phyloP scores from a whole-genome alignment of 768 basidiomycete species.

The Suillus bovinus region DNA sequence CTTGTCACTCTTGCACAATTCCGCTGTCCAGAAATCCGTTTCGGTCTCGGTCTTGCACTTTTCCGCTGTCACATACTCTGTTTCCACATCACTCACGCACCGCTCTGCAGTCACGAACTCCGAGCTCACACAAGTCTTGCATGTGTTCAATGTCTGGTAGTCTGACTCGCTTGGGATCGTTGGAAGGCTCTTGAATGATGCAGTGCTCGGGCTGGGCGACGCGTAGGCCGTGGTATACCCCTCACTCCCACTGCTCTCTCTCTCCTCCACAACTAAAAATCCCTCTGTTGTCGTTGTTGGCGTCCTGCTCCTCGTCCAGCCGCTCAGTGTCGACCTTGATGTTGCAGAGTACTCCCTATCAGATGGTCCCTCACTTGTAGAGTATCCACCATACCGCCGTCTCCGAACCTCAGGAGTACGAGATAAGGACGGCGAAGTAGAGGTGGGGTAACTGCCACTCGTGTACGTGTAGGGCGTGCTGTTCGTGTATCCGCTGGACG shows the following conservation, averaged over 20 bases:
- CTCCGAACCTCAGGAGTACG: slow-evolving; percentile 60
- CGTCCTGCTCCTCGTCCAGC: slow-evolving; percentile 35
- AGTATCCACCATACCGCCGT: slow-evolving; percentile 41
- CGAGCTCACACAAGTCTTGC: slow-evolving; percentile 42
- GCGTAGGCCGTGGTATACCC: slow-evolving; percentile 45
- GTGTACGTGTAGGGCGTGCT: slow-evolving; percentile 32
- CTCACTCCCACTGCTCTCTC: slow-evolving; percentile 44
- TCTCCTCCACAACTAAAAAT: slow-evolving; percentile 32
- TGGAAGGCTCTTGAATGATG: slow-evolving; percentile 58
- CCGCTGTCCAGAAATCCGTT: slow-evolving; percentile 51
- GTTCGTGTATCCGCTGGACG: slow-evolving; percentile 14
- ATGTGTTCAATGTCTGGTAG: slow-evolving; percentile 43
- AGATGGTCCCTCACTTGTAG: slow-evolving; percentile 42
- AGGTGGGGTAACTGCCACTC: slow-evolving; percentile 12
- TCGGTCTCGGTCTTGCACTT: slow-evolving; percentile 44
- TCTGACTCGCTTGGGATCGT: slow-evolving; percentile 59
- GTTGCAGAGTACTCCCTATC: slow-evolving; percentile 58
- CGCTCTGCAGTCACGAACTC: slow-evolving; percentile 52
- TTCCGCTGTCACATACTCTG: slow-evolving; percentile 52
- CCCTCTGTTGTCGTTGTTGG: slow-evolving; percentile 31
- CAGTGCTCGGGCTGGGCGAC: slow-evolving; percentile 39
- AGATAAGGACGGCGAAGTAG: slow-evolving; percentile 57
- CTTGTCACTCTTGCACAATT: slow-evolving; percentile 35
- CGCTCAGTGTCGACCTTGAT: slow-evolving; percentile 34
- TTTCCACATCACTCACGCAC: slow-evolving; percentile 41